A percentile compares a stretch with the other conserved stretches of the same genome.
These are phyloP conservation scores for Suillus fuscotomentosus DNA, from an alignment of 768 basidiomycete species.

Conservation along the genomic window DNA sequence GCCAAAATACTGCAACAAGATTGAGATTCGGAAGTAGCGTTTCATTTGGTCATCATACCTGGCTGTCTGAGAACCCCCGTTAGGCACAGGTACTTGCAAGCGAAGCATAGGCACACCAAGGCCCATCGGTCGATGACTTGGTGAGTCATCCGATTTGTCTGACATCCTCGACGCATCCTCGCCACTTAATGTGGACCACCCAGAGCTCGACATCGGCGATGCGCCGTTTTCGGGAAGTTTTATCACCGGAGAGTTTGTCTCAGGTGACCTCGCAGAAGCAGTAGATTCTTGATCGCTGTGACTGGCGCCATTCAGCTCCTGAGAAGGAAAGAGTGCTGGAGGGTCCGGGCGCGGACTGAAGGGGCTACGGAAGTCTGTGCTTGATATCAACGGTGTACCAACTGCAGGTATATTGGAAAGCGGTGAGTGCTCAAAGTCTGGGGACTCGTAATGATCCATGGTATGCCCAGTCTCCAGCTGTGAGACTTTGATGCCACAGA, in stretches of 20 bases:
- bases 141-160: slow-evolving; percentile 10
- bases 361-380: slow-evolving; percentile 17
- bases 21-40: background rate
- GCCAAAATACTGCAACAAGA: slow-evolving; percentile 18
- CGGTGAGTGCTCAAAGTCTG: slow-evolving; percentile 28
- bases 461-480: slow-evolving; percentile 29
- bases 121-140: slow-evolving; percentile 8
- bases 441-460: slow-evolving; percentile 21
- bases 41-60: slow-evolving; percentile 6
- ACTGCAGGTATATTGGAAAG: slow-evolving; percentile 28
- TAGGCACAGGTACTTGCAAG: slow-evolving; percentile 25
- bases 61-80: slow-evolving; percentile 13
- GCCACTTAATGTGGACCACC: slow-evolving; percentile 29
- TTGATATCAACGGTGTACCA: slow-evolving; percentile 26
- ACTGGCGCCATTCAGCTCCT: slow-evolving; percentile 10
- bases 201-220: slow-evolving; percentile 23
- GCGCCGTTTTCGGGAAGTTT: slow-evolving; percentile 25
- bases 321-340: slow-evolving; percentile 18
- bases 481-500: slow-evolving; percentile 25
- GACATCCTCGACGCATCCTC: slow-evolving; percentile 16
- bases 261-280: slow-evolving; percentile 26
- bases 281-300: slow-evolving; percentile 20
- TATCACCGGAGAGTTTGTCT: slow-evolving; percentile 26
- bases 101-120: slow-evolving; percentile 23
- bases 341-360: slow-evolving; percentile 31